A percentile compares a stretch with the other conserved stretches of the same genome.
Conservation (phyloP, 2,329 filamentous ascomycete genomes). For the Leptographium flavum region DNA sequence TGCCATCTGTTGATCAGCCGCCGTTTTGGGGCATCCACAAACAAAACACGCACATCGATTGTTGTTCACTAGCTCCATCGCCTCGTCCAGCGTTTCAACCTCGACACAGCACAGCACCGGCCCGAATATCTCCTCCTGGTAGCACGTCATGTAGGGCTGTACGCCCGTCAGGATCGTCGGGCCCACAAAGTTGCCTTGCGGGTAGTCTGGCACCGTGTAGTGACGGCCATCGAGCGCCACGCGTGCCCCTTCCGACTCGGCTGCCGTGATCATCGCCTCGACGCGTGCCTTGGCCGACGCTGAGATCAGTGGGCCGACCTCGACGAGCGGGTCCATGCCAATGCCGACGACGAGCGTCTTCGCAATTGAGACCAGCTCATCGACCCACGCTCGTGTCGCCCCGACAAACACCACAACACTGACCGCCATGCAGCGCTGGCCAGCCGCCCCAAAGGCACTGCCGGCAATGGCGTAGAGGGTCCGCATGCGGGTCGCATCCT, state of each 20-base stretch:
- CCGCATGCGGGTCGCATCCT: slow-evolving; percentile 81
- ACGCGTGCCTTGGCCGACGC: slow-evolving; percentile 66
- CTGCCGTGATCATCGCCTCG: slow-evolving; percentile 57
- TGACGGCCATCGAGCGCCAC: slow-evolving; percentile 68
- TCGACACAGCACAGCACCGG: slow-evolving; percentile 72
- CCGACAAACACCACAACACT: slow-evolving; percentile 71
- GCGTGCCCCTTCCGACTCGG: slow-evolving; percentile 61
- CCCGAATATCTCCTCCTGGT: slow-evolving; percentile 74
- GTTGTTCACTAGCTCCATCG: slow-evolving; percentile 64
- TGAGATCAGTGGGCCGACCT: slow-evolving; percentile 69
- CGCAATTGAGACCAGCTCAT: slow-evolving; percentile 61
- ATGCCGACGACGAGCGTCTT: slow-evolving; percentile 48
- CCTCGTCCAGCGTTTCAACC: slow-evolving; percentile 62
- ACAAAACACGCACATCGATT: slow-evolving; percentile 44
- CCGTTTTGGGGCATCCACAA: background rate
- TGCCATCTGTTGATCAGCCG: slow-evolving; percentile 38
- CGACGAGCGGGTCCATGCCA: slow-evolving; percentile 55
- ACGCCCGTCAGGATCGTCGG: slow-evolving; percentile 75
- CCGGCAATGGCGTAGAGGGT: slow-evolving; percentile 72
- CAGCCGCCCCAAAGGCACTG: slow-evolving; percentile 72
- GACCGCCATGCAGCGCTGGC: slow-evolving; percentile 76
- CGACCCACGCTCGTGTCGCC: slow-evolving; percentile 69
- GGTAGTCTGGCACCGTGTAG: slow-evolving; percentile 61
- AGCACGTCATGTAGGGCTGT: slow-evolving; percentile 68
- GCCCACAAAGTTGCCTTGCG: slow-evolving; percentile 71